Percentiles rank a stretch among this genome's conserved stretches.
phyloP scores from a whole-genome alignment of 139 green algal genomes.

The Medakamo hakoo region DNA sequence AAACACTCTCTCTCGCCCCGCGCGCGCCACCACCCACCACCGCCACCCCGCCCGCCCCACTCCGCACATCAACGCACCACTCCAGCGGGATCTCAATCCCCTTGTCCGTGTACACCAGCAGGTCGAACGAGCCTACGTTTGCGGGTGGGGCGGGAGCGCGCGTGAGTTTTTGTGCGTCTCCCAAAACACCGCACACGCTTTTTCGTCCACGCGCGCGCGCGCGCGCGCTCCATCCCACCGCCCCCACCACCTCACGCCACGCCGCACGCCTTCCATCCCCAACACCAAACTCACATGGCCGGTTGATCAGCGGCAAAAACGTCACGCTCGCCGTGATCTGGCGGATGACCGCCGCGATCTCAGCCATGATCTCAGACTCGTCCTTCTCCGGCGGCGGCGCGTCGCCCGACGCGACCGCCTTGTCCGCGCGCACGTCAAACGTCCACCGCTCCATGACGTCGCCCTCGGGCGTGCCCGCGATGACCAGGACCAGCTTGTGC shows the following conservation, averaged over 20 bases:
- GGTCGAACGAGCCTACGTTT: slow-evolving; percentile 88
- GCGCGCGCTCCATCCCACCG: not conserved
- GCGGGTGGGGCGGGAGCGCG: not conserved
- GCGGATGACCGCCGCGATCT: slow-evolving; percentile 88
- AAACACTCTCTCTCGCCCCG: no score
- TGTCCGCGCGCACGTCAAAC: slow-evolving; percentile 85
- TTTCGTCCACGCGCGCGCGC: no score
- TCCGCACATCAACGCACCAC: no score
- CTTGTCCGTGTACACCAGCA: slow-evolving; percentile 78
- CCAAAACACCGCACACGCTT: no score
- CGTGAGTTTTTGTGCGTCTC: no score
- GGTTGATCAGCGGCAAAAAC: slow-evolving; percentile 85
- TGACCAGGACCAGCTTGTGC: slow-evolving; percentile 83
- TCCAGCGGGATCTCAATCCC: slow-evolving; percentile 52
- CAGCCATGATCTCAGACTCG: slow-evolving; percentile 62
- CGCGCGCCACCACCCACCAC: no score
- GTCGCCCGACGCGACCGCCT: slow-evolving; percentile 28
- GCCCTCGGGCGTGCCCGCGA: slow-evolving; percentile 39
- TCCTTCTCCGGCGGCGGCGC: slow-evolving; percentile 52
- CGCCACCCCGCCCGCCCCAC: no score
- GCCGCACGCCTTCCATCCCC: not conserved
- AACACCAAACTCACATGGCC: slow-evolving; percentile 41
- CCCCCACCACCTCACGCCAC: not conserved
- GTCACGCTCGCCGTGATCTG: slow-evolving; percentile 86
- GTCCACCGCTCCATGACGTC: slow-evolving; percentile 89